Evolutionary conservation across 208 protist genomes (phyloP).

Genomic region (Wallacemonas sp.): DNA sequence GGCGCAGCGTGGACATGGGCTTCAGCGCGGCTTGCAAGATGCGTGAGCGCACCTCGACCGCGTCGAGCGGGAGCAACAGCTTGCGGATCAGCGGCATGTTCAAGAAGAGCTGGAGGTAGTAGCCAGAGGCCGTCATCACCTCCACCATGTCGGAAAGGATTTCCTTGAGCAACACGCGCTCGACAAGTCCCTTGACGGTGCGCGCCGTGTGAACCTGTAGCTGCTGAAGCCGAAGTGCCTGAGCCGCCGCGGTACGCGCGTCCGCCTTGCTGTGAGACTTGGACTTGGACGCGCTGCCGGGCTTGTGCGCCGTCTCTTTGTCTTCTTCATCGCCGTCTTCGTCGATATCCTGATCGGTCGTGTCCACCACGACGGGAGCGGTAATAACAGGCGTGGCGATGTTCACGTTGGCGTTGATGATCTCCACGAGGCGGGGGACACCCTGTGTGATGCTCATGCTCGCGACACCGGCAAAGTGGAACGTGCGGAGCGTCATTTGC

Average conservation of each 20-base stretch:
- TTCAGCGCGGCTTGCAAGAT: constrained; percentile 69
- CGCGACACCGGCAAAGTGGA: constrained; percentile 99
- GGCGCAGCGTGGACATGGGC: constrained; percentile 86
- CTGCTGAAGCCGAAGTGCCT: too few relatives aligned
- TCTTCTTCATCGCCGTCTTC: too few relatives aligned
- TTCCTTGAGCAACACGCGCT: constrained; percentile 93
- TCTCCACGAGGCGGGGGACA: constrained; percentile 98
- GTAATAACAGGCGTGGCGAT: constrained; percentile 99
- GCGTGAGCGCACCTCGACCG: constrained; percentile 69
- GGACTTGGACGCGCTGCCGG: constrained; percentile 28
- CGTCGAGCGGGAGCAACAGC: constrained; percentile 94
- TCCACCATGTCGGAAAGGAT: constrained; percentile 86
- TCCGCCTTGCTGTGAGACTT: too few relatives aligned
- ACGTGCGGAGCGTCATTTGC: constrained; percentile 99
- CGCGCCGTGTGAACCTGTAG: too few relatives aligned
- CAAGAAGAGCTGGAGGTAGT: constrained; percentile 94
- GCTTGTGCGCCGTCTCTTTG: background rate
- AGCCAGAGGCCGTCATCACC: constrained; percentile 74
- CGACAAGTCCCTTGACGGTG: constrained; percentile 91
- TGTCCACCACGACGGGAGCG: constrained; percentile 82
- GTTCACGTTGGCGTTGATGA: constrained; percentile 98
- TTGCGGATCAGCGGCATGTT: constrained; percentile 90
- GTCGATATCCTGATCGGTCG: too few relatives aligned
- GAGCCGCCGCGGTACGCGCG: too few relatives aligned
- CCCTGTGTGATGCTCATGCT: constrained; percentile 98